Base-by-base conservation (phyloP, 164 flowering plant genomes). In the Nelumbo lutea region DNA sequence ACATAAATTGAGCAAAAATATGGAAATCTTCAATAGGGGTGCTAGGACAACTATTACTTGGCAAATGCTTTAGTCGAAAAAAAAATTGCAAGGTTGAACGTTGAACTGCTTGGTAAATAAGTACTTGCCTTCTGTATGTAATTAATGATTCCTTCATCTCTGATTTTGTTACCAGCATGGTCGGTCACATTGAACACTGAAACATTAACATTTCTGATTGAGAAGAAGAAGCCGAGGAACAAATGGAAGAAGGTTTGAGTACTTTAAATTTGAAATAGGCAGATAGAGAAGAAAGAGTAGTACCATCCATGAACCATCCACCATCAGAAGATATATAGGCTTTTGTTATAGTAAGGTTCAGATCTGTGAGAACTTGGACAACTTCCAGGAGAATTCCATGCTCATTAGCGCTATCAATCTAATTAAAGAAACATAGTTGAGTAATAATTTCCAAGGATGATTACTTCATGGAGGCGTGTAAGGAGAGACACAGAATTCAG, bases 291-390 rank as follows among this genome's bases (percentile, higher is more conserved):
- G 27, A 44, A 73, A 27, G 27, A 27, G 66, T 10, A 64, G 43
- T 81, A 93, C 98, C 97, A 82, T 94, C 97, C 98, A 94, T 94
- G 80, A 90, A 91, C 97, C 97, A 91, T 55, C 84, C 95, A 1
- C 93, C 96, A 76, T 94, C 98, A 62, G 93, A 91, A 27, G 95
- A 91, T 58, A 94, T 88, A 68, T 94, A 86, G 1, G 96, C 97
- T 75, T 90, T 94, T 3, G 67, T 86, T 11, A 94, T 85, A n/a
- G 79, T 70, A 67, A 94, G 95, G 70, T 94, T 81, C 78, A 91
- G 62, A 77, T 94, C 96, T 6, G 86, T 82, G 11, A 94, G 91
- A 68, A 87, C 87, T 82, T 94, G 98, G 64, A 94, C 85, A 42
- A 91, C 95, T 71, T 90, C 82, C 10, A 94, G 79, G n/a, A 94